Evolutionary conservation across 345 rosid genomes (phyloP), one percentile per base, ranked within the genome.

Genomic region (Cardiospermum halicacabum): DNA sequence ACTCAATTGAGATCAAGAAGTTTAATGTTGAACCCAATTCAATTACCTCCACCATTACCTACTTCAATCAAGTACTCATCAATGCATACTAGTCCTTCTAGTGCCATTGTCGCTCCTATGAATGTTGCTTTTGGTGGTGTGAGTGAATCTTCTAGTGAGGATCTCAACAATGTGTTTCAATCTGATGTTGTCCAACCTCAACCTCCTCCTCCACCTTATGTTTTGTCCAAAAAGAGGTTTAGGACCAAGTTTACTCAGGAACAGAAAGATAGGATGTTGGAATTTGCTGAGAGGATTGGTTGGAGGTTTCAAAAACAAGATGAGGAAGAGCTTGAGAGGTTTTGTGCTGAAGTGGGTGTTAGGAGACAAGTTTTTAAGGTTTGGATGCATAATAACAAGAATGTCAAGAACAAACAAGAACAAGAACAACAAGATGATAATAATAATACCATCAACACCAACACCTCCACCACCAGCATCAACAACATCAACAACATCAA

Each of bases 361-460:
- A 83, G 72, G 61, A 84, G 93, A 67, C 89, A 77, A 61, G 93
- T 85, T 18, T 85, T 89, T 72, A 87, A 87, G 70, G 96, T 89
- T 7, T 89, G 96, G 96, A 87, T 89, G 96, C 96, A 89, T 54
- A 89, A 89, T 66, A 89, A 89, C 69, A 89, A 89, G 86, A 85
- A 68, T 37, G 83, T 74, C 25, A 86, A 71, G 85, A 86, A 82
- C 75, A 82, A 80, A 43, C 79, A 62, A 9, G 67, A 53, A n/a
- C 67, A 53, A n/a, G 68, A 50, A 9, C 70, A 68, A 8, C 7
- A n/a, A n/a, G n/a, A n/a, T n/a, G n/a, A n/a, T n/a, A n/a, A n/a
- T n/a, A n/a, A n/a, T n/a, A n/a, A n/a, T n/a, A n/a, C n/a, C n/a
- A n/a, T n/a, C n/a, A n/a, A n/a, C n/a, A n/a, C n/a, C n/a, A n/a